Evolutionary conservation across 306 rosid species (phyloP), one percentile per base, ranked within the genome.

Genomic region (Adenanthera pavonina): DNA sequence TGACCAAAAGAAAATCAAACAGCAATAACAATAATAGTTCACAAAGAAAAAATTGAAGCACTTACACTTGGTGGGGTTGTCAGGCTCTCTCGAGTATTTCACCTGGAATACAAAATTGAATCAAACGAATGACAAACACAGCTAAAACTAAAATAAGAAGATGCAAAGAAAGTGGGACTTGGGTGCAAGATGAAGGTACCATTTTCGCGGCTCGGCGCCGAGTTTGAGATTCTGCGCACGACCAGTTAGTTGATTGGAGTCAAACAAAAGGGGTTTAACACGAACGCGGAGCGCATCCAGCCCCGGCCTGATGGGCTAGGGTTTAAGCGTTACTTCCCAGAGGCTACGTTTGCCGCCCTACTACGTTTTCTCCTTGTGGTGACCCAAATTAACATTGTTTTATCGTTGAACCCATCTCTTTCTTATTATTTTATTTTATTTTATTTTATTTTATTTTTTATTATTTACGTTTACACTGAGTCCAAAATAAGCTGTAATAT

Each of bases 61-160:
- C 83, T 46, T 77, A 88, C 92, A 87, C 80, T 90, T 89, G 36
- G 94, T 90, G 54, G 77, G 35, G 74, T 90, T 90, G 52, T 90
- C 94, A 57, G 92, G 91, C 84, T 90, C 94, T 47, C 82, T 89
- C 30, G 94, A 90, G 80, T 90, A 90, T 81, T 90, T 90, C 80
- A 90, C 94, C 94, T 89, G 84, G 34, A 78, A 87, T 3, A 33
- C 10, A 54, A 19, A 74, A 74, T 4, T 11, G 38, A 54, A 74
- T 54, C 8, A 57, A 33, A n/a, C 40, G 38, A n/a, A 40, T 56
- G 13, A 12, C 49, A 56, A 19, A 34, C 6, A 47, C 46, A 74
- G 8, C 53, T 20, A 61, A 30, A 52, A 15, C 15, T 3, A 73
- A 53, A 9, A 16, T 49, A n/a, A n/a, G 41, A 30, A 12, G 10